Conservation (phyloP, 2,329 filamentous ascomycete species). For the Fusarium continuum region DNA sequence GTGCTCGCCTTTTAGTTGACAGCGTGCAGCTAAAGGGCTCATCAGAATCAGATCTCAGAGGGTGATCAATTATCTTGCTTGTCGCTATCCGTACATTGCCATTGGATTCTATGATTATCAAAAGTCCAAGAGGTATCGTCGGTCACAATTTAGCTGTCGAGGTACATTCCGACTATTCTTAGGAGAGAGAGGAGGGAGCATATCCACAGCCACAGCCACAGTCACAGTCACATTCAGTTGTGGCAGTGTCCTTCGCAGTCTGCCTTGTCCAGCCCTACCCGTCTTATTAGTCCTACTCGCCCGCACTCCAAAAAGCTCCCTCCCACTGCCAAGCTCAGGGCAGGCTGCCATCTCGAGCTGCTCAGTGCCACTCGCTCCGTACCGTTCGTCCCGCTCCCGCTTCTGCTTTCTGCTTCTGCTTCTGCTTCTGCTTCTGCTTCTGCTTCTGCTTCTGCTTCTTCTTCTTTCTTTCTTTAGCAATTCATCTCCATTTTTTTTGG, state of each 20-base stretch:
- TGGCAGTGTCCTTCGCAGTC: constrained; percentile 12
- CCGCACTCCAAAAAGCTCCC: constrained; percentile 19
- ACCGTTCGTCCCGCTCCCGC: constrained; percentile 43
- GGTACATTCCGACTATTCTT: constrained; percentile 18
- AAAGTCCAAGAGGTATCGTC: not conserved
- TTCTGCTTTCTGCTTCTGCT: constrained; percentile 37
- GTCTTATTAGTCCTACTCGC: constrained; percentile 13
- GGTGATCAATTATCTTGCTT: constrained; percentile 1
- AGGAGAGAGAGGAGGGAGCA: constrained; percentile 1
- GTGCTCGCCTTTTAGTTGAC: constrained; percentile 18
- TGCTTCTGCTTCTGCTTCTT: constrained; percentile 2
- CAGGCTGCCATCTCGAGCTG: constrained; percentile 8
- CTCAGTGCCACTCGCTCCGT: constrained; percentile 35
- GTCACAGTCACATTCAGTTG: constrained; percentile 28
- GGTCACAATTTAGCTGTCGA: not conserved
- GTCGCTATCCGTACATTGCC: constrained; percentile 1
- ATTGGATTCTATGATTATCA: constrained; percentile 4
- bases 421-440: no score
- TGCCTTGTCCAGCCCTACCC: constrained; percentile 37
- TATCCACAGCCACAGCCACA: no score
- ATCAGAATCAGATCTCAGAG: not conserved
- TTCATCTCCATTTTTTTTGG: constrained; percentile 5
- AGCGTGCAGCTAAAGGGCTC: constrained; percentile 21
- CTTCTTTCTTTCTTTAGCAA: constrained; percentile 16
- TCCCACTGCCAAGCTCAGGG: constrained; percentile 7